Evolutionary conservation across 176 grass and related monocot species (phyloP).

Genomic region (Carex parvula): DNA sequence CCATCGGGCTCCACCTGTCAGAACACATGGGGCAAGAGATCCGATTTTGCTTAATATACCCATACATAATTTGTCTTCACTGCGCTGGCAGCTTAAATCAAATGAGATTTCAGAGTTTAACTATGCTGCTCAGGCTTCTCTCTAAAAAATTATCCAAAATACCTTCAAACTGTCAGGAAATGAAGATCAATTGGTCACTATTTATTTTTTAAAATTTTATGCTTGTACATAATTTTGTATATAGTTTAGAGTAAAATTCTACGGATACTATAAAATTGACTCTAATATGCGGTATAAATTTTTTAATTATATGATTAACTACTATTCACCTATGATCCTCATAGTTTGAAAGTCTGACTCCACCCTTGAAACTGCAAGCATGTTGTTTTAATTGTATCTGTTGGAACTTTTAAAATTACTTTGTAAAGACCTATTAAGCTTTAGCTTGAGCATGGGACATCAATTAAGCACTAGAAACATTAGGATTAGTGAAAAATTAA

Average conservation of each 20-base stretch:
- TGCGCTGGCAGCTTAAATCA: neutral
- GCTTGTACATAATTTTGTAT: too few relatives aligned
- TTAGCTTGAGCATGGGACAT: neutral
- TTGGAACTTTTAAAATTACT: too few relatives aligned
- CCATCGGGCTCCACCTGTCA: too few relatives aligned
- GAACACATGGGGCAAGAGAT: too few relatives aligned
- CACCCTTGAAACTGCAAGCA: neutral
- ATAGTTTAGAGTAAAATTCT: too few relatives aligned
- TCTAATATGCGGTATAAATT: too few relatives aligned
- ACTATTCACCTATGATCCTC: too few relatives aligned
- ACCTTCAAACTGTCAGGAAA: conserved; percentile 10
- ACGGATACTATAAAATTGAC: too few relatives aligned
- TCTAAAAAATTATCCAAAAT: conserved; percentile 73
- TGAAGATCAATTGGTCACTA: too few relatives aligned
- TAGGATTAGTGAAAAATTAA: neutral
- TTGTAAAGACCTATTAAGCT: neutral
- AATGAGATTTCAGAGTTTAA: conserved; percentile 56
- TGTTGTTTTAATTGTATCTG: conserved; percentile 15
- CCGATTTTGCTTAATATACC: neutral
- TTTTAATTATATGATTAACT: too few relatives aligned
- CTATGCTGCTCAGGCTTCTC: conserved; percentile 45
- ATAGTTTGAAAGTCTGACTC: too few relatives aligned
- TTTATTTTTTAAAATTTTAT: too few relatives aligned
- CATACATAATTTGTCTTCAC: conserved; percentile 52
- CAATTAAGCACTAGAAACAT: neutral